Base-by-base conservation (phyloP, 352 stramenopile species). In the Globisporangium heterothallicum region DNA sequence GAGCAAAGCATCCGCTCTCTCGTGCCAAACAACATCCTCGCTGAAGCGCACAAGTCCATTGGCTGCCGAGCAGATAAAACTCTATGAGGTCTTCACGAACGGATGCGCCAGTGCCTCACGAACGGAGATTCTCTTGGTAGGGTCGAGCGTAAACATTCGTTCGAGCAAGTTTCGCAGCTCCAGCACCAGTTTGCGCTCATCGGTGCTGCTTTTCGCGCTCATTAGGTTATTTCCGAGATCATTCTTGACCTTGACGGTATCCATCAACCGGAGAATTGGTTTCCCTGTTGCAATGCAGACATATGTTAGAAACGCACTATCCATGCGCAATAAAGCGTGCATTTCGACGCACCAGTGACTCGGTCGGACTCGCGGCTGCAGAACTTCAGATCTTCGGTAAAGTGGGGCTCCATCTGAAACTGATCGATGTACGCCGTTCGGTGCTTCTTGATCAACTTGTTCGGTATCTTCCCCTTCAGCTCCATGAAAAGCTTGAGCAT, bases 401-500 rank as follows among this genome's bases (percentile, higher is more conserved):
- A 94, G 40, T 94, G 84, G 16, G 84, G 84, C 50, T 94, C 84
- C 74, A 86, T 92, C 50, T 82, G 63, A 41, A 94, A 84, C 53
- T 88, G 78, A 14, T 92, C 84, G 9, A 92, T 66, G 49, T 90
- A 92, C 12, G 72, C 68, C 55, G 72, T 60, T 10, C 84, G 81
- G 42, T 94, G 84, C 26, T 80, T 86, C 63, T 88, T 87, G 53
- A 94, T 86, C 40, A 92, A 60, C 59, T 94, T 94, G 56, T 86
- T 87, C 7, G 84, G 80, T 21, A 92, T 69, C 50, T 91, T 91
- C 19, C 84, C 81, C 73, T 98, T 96, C 26, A 97, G 52, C 63
- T 98, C 86, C 96, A 99, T 98, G 63, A 99, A 98, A 10, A 93
- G 62, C 64, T 92, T 92, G 35, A 98, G 78, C 93, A 98, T 98